Conservation (phyloP, 1,284 basidiomycete species). For the Tilletia setariae region DNA sequence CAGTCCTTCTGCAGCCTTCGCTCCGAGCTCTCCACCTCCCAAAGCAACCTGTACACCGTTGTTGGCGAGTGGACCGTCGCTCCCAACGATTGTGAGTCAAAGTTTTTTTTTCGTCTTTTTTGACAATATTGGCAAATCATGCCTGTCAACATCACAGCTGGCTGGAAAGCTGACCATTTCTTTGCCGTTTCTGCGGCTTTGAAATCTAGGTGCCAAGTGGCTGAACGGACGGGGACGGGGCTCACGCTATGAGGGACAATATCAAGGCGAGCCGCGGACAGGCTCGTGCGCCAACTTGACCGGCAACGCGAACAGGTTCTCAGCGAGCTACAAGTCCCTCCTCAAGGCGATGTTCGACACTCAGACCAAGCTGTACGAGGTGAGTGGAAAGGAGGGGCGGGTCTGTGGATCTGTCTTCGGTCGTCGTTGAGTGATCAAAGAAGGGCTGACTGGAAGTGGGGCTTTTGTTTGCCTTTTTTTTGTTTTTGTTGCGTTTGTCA, state of each 20-base stretch:
- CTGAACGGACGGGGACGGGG: constrained; percentile 65
- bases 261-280: constrained; percentile 55
- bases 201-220: constrained; percentile 63
- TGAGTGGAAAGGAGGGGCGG: constrained; percentile 16
- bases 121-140: too few relatives aligned
- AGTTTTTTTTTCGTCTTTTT: neutral
- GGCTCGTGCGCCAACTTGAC: constrained; percentile 73
- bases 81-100: constrained; percentile 67
- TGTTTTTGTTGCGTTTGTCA: too few relatives aligned
- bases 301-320: constrained; percentile 71
- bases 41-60: constrained; percentile 40
- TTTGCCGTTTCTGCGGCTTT: too few relatives aligned
- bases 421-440: neutral
- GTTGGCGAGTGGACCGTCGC: constrained; percentile 59
- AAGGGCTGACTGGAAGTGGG: neutral
- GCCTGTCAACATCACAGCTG: too few relatives aligned
- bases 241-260: constrained; percentile 76
- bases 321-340: constrained; percentile 74
- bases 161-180: constrained; percentile 1
- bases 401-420: neutral
- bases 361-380: constrained; percentile 59
- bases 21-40: constrained; percentile 31
- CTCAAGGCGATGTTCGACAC: constrained; percentile 79
- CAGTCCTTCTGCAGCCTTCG: constrained; percentile 42
- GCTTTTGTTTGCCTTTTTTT: neutral